Evolutionary conservation across 768 basidiomycete genomes (phyloP), one percentile per base, ranked within the genome.

Genomic region (Hygrophoropsis aurantiaca): DNA sequence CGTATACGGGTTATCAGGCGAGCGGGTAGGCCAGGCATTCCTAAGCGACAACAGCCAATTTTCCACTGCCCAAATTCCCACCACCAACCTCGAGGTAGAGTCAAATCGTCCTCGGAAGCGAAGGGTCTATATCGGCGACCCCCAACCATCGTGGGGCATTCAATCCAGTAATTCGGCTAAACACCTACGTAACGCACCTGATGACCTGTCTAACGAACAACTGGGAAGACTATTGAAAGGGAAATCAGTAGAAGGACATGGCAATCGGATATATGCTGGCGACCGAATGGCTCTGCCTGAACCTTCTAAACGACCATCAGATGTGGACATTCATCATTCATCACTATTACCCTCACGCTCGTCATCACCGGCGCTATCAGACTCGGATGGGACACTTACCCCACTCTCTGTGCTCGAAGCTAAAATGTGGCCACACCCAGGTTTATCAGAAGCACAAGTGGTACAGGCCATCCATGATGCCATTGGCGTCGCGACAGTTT

Each of bases 1-100:
- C 16, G 66, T 68, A 11, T 66, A 66, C 7, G 61, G 59, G n/a
- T 33, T 66, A 25, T 56, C 59, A 39, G 64, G 66, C 1, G 50
- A 68, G 3, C 59, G 40, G 1, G 21, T 66, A 6, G 64, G 66
- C 24, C 47, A 47, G 7, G 66, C 60, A 1, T 65, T 67, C 18
- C 51, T 59, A 51, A 40, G 51, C 27, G 51, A 32, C 18, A 51
- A 42, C 0, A 40, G 50, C 47, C 46, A n/a, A 33, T 33, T 13
- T 33, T 32, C n/a, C 15, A 23, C 9, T 44, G 13, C n/a, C n/a
- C 11, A 21, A n/a, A n/a, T n/a, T n/a, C n/a, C n/a, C n/a, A n/a
- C n/a, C 5, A 8, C n/a, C 6, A 24, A 39, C 7, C 36, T 24
- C 16, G 33, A 34, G 16, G 4, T 11, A 19, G 44, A 47, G 42